Evolutionary conservation across 495 filamentous ascomycete species (phyloP).

Genomic region (Friedmanniomyces simplex): DNA sequence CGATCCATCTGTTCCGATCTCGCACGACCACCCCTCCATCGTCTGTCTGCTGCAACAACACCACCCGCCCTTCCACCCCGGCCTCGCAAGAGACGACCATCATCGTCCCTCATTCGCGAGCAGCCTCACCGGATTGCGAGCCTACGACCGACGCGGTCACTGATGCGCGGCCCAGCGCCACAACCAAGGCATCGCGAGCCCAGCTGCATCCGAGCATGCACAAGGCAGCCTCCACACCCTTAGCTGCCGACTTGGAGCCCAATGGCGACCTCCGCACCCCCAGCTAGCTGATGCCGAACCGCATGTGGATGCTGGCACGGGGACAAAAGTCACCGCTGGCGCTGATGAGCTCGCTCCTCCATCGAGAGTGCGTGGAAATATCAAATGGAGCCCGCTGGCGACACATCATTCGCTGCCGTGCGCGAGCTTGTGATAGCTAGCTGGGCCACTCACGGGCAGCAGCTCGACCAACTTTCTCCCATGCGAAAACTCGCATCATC

Average conservation of each 20-base stretch:
- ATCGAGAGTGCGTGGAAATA: background rate
- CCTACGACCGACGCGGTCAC: background rate
- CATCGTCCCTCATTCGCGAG: background rate
- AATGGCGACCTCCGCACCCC: background rate
- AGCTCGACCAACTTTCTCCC: background rate
- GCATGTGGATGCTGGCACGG: constrained; percentile 3
- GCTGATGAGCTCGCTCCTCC: background rate
- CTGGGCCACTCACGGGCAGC: constrained; percentile 4
- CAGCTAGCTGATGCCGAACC: background rate
- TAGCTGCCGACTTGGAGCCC: constrained; percentile 2
- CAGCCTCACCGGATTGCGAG: background rate
- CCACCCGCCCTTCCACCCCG: background rate
- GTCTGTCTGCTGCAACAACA: background rate
- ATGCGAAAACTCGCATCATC: background rate
- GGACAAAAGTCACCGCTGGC: background rate
- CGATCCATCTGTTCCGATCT: background rate
- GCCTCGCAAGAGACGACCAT: no score
- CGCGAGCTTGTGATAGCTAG: constrained; percentile 1
- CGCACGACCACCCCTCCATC: background rate
- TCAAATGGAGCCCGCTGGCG: constrained; percentile 4
- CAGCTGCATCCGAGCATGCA: constrained; percentile 1
- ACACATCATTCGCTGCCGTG: constrained; percentile 3
- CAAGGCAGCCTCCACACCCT: background rate
- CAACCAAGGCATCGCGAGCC: background rate
- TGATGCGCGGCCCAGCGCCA: background rate